phyloP scores from a whole-genome alignment of 2,329 filamentous ascomycete genomes.

The Microthyrium microscopicum region DNA sequence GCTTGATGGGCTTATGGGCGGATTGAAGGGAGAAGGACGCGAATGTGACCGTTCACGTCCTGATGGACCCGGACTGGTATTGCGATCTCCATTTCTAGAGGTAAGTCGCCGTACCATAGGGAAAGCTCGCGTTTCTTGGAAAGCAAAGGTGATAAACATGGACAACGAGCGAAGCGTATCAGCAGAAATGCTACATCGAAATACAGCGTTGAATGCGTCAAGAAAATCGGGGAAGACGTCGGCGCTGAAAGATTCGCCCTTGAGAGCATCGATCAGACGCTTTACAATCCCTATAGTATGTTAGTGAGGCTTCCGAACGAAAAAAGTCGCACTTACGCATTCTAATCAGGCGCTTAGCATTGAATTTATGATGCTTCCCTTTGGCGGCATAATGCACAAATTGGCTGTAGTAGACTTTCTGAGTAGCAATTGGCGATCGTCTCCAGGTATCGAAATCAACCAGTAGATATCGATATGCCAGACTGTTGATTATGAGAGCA shows the following conservation, averaged over 20 bases:
- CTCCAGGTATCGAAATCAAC: constrained; percentile 93
- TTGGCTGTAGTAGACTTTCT: constrained; percentile 83
- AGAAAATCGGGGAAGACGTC: constrained; percentile 64
- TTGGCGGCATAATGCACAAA: constrained; percentile 66
- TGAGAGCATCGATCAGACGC: constrained; percentile 74
- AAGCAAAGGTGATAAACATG: constrained; percentile 81
- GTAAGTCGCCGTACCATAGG: constrained; percentile 16
- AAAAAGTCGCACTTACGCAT: constrained; percentile 52
- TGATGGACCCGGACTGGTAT: not conserved
- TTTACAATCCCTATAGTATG: constrained; percentile 60
- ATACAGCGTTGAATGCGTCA: constrained; percentile 58
- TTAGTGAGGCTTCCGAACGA: constrained; percentile 13
- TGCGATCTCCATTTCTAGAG: constrained; percentile 13
- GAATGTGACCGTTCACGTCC: constrained; percentile 8
- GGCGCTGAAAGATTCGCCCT: constrained; percentile 59
- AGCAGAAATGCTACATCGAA: constrained; percentile 65
- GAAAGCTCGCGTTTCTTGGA: constrained; percentile 45
- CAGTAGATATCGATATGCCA: constrained; percentile 81
- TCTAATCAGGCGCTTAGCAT: constrained; percentile 65
- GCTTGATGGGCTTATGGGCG: not conserved
- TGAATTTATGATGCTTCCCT: constrained; percentile 86
- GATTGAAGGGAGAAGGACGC: constrained; percentile 1
- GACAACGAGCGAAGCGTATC: constrained; percentile 77
- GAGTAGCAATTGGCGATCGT: constrained; percentile 55
- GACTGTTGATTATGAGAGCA: constrained; percentile 87